These are phyloP conservation scores for Aspergillus incahuasiensis DNA, from an alignment of 495 filamentous ascomycete species.

Conservation along the genomic window DNA sequence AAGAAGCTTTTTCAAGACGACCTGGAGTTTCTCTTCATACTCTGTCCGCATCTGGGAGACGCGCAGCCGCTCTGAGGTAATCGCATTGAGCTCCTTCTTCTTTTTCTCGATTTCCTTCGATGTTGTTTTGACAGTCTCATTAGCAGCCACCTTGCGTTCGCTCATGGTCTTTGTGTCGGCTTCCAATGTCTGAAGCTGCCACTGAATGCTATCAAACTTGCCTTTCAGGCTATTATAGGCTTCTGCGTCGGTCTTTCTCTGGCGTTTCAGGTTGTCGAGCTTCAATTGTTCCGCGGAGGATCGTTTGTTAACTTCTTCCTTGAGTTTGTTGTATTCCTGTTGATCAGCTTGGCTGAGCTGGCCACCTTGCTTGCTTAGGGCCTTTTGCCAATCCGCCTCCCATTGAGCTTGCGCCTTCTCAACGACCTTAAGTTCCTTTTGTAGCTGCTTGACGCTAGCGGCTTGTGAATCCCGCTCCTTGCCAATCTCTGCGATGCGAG, in stretches of 20 bases:
- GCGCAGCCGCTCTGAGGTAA: conserved; percentile 79
- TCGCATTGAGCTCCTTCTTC: conserved; percentile 81
- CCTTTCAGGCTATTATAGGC: conserved; percentile 79
- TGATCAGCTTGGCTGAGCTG: conserved; percentile 81
- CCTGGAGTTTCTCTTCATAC: conserved; percentile 83
- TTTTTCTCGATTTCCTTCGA: conserved; percentile 77
- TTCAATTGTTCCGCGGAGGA: conserved; percentile 77
- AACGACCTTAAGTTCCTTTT: conserved; percentile 76
- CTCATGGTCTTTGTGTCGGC: conserved; percentile 64
- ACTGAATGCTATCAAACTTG: conserved; percentile 75
- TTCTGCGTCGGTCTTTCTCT: conserved; percentile 83
- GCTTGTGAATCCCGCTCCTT: conserved; percentile 72
- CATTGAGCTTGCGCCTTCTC: conserved; percentile 88
- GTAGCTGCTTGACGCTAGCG: conserved; percentile 58
- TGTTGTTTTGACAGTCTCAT: conserved; percentile 58
- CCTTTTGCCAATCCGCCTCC: conserved; percentile 79
- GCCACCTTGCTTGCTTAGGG: conserved; percentile 76
- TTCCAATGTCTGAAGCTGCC: conserved; percentile 66
- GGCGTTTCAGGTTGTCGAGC: conserved; percentile 76
- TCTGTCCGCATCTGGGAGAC: conserved; percentile 76
- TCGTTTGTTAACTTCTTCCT: conserved; percentile 79
- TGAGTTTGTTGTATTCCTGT: conserved; percentile 83
- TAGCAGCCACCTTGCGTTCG: conserved; percentile 58
- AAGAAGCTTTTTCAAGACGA: conserved; percentile 69
- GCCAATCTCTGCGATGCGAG: conserved; percentile 61